Base-by-base conservation (phyloP, 148 eudicot genomes). In the Pouteria glomerata region DNA sequence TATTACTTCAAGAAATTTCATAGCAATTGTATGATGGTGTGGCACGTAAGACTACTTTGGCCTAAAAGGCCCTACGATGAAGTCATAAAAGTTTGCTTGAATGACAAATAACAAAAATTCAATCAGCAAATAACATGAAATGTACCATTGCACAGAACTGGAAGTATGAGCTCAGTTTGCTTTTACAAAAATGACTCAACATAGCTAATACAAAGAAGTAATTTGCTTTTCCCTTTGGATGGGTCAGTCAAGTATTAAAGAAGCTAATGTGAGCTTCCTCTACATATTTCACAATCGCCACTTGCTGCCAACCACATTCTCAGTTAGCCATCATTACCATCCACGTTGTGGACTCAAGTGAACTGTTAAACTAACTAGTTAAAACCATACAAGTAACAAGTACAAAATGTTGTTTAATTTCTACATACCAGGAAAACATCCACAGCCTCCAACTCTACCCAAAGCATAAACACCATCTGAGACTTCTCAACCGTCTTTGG, bases 401-500 rank as follows among this genome's bases (percentile, higher is more conserved):
- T 39, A 16, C 8, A 27, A 11, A n/a, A 57, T 24, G 15, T 21
- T 34, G 6, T 75, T 12, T 27, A 48, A 63, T 34, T 63, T 57
- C 47, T 24, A 34, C 84, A 19, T 90, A 96, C 99, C 96, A 96
- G 76, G 85, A 96, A 92, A 47, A 77, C 87, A 14, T 96, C 97
- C 48, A 81, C 89, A 21, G 99, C 99, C 81, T 96, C 99, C 79
- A 96, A 84, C 88, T 96, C 99, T 53, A 96, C 84, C 99, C 99
- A 96, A 0, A 96, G 91, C 85, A 96, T 71, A 79, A 96, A 96
- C 37, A 80, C 82, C 29, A 72, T 74, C 78, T 92, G 99, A 13
- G 99, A 91, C 83, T 96, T 96, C 82, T 96, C 99, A 77, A 96
- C 99, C 1, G 99, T 96, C 81, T 96, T 96, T 8, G 99, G 93